A percentile compares a stretch with the other conserved stretches of the same genome.
Evolutionary conservation across 2,329 filamentous ascomycete species (phyloP).

Genomic region (Madurella mycetomatis): DNA sequence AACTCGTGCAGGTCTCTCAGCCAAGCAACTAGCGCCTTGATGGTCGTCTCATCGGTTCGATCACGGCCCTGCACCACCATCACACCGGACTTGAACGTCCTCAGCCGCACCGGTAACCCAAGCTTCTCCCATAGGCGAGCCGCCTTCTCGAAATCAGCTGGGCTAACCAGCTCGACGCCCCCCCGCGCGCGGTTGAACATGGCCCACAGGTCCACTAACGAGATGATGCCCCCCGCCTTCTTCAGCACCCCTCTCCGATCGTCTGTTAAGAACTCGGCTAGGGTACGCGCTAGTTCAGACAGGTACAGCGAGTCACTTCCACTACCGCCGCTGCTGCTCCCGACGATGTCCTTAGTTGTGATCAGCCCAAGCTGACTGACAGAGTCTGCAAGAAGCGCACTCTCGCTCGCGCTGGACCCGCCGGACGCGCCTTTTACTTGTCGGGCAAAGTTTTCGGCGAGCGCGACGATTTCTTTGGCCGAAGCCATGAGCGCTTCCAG

Average conservation of each 20-base stretch:
- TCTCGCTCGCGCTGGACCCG: conserved; percentile 52
- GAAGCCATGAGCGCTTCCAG: conserved; percentile 96
- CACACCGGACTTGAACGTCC: conserved; percentile 89
- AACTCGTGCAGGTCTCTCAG: conserved; percentile 66
- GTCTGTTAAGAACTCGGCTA: conserved; percentile 86
- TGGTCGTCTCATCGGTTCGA: conserved; percentile 85
- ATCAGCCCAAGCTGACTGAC: conserved; percentile 79
- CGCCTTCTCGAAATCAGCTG: conserved; percentile 86
- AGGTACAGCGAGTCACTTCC: conserved; percentile 79
- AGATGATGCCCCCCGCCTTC: conserved; percentile 81
- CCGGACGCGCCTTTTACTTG: conserved; percentile 50
- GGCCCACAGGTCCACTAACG: conserved; percentile 85
- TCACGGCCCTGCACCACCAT: conserved; percentile 87
- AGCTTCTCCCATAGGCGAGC: conserved; percentile 83
- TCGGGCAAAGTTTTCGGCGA: conserved; percentile 81
- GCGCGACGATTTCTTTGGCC: conserved; percentile 89
- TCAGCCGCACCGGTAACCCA: conserved; percentile 76
- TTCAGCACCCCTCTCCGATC: conserved; percentile 73
- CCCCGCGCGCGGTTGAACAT: conserved; percentile 91
- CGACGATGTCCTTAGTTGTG: conserved; percentile 93
- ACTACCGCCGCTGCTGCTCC: conserved; percentile 69
- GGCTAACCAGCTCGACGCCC: conserved; percentile 90
- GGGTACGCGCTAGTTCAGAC: conserved; percentile 76
- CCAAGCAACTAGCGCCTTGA: conserved; percentile 72
- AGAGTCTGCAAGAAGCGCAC: conserved; percentile 72